These are phyloP conservation scores for Calonectria pteridis DNA, from an alignment of 2,329 filamentous ascomycete genomes.

Conservation along the genomic window DNA sequence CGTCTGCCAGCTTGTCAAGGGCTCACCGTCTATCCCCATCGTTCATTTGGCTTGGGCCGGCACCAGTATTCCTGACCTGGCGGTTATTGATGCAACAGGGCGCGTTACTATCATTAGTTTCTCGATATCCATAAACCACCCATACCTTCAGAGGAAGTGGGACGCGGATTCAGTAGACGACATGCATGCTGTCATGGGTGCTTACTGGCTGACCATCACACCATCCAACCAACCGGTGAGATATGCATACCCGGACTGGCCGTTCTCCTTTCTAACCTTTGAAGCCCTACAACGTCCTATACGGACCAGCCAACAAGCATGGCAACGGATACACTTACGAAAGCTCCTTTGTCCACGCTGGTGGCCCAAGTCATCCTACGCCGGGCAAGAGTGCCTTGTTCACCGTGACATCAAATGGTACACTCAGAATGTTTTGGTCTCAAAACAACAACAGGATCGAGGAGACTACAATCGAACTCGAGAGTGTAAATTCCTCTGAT, in stretches of 20 bases:
- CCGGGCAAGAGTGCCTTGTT: constrained; percentile 79
- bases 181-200: constrained; percentile 81
- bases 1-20: constrained; percentile 70
- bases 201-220: constrained; percentile 83
- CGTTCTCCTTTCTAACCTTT: neutral
- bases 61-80: constrained; percentile 81
- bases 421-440: constrained; percentile 81
- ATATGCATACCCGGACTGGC: neutral
- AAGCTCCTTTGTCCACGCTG: constrained; percentile 72
- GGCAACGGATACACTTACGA: constrained; percentile 77
- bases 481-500: constrained; percentile 78
- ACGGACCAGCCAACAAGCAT: constrained; percentile 74
- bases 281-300: constrained; percentile 58
- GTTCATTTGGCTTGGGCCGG: constrained; percentile 87
- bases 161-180: constrained; percentile 80
- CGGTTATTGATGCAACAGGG: constrained; percentile 83
- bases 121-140: constrained; percentile 78
- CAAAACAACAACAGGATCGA: constrained; percentile 80
- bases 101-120: constrained; percentile 81
- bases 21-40: constrained; percentile 74
- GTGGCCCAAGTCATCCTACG: constrained; percentile 80
- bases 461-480: constrained; percentile 80
- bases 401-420: constrained; percentile 80
- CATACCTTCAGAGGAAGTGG: constrained; percentile 72
- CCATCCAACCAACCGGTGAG: constrained; percentile 57